phyloP scores from a whole-genome alignment of 352 stramenopile genomes.

The Globisporangium spinosum region DNA sequence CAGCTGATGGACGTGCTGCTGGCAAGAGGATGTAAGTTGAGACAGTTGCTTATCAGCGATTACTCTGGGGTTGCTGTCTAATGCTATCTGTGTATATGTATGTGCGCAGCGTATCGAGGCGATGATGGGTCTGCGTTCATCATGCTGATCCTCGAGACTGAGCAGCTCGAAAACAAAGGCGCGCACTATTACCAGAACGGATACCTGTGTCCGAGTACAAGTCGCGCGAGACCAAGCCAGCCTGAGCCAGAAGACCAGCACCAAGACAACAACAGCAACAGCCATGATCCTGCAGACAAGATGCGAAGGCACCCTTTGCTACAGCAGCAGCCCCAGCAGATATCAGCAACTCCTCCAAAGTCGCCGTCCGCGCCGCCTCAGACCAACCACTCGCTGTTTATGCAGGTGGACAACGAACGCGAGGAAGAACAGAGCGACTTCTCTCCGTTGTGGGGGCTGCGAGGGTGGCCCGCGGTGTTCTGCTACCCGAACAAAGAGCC shows the following conservation, averaged over 20 bases:
- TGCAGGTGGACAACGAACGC: conserved; percentile 48
- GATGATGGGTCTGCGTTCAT: conserved; percentile 47
- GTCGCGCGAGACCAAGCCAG: conserved; percentile 14
- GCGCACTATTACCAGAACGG: conserved; percentile 74
- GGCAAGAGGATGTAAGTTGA: conserved; percentile 44
- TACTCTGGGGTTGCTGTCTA: background rate
- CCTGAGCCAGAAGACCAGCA: conserved; percentile 15
- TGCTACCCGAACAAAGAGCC: conserved; percentile 65
- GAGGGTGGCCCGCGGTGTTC: conserved; percentile 81
- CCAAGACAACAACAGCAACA: conserved; percentile 9
- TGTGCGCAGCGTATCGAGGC: conserved; percentile 38
- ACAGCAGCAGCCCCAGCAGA: conserved; percentile 18
- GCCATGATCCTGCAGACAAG: conserved; percentile 2
- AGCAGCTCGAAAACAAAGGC: conserved; percentile 71
- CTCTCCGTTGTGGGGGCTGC: conserved; percentile 70
- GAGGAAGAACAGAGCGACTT: conserved; percentile 76
- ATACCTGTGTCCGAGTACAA: conserved; percentile 61
- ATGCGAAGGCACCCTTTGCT: conserved; percentile 21
- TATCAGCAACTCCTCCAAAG: background rate
- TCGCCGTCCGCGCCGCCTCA: conserved; percentile 15
- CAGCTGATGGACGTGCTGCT: conserved; percentile 80
- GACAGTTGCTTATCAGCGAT: background rate
- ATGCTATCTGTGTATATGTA: background rate
- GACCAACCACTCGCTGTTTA: conserved; percentile 40
- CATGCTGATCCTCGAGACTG: conserved; percentile 77